Evolutionary conservation across 169 alveolate species (phyloP).

Genomic region (Theileria annulata): DNA sequence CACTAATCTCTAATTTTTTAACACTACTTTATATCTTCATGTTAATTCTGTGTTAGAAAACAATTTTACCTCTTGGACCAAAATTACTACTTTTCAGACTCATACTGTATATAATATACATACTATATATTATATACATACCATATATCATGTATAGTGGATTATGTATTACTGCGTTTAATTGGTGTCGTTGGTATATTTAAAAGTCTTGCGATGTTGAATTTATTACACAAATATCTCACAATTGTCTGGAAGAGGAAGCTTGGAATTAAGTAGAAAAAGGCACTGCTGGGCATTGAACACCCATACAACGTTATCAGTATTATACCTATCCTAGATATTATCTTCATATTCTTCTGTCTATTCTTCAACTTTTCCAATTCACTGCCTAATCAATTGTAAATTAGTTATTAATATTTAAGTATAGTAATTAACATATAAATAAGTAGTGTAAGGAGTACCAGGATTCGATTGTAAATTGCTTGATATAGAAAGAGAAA

Average conservation of each 20-base stretch:
- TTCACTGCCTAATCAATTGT: not conserved
- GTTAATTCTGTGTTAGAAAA: too few relatives aligned
- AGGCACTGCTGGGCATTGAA: conserved; percentile 57
- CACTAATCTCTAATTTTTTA: conserved; percentile 24
- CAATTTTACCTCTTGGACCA: not conserved
- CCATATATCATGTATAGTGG: not conserved
- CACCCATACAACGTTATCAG: conserved; percentile 38
- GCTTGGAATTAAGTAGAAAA: conserved; percentile 58
- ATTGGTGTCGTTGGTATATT: conserved; percentile 29
- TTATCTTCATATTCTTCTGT: conserved; percentile 38
- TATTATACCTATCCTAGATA: conserved; percentile 34
- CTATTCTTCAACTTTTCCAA: conserved; percentile 28
- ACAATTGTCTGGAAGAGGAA: conserved; percentile 57
- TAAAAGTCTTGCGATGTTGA: conserved; percentile 26
- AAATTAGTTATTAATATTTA: too few relatives aligned
- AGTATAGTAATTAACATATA: not conserved
- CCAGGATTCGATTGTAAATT: not conserved
- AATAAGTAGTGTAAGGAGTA: too few relatives aligned
- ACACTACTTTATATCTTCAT: not conserved
- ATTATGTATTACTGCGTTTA: not conserved
- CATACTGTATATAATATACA: not conserved
- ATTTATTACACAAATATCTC: conserved; percentile 26
- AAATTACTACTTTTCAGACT: not conserved
- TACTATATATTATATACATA: not conserved
- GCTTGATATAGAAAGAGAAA: not conserved